These are phyloP conservation scores for Trichosanthes truncata DNA, from an alignment of 306 rosid species.

Conservation along the genomic window DNA sequence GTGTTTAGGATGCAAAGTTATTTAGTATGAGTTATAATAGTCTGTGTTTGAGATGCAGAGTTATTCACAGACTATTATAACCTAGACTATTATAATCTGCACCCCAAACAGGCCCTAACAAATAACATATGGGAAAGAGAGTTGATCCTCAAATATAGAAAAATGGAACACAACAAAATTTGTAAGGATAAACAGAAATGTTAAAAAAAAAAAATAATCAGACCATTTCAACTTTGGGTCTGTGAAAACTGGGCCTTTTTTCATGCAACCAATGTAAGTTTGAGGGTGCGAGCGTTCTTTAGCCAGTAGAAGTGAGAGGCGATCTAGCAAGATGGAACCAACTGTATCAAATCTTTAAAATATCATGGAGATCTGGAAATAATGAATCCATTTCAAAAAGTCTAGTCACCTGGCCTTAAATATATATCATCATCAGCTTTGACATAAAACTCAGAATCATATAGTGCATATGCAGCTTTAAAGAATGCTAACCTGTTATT, in stretches of 20 bases:
- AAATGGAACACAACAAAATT: neutral
- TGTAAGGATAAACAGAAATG: neutral
- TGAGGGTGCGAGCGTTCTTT: slow-evolving; percentile 76
- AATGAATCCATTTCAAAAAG: slow-evolving; percentile 1
- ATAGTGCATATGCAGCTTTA: slow-evolving; percentile 92
- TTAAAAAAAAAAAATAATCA: slow-evolving; percentile 15
- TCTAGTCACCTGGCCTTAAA: slow-evolving; percentile 74
- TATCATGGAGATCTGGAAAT: neutral
- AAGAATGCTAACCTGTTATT: slow-evolving; percentile 79
- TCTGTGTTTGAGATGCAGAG: too few relatives aligned
- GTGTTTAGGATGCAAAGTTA: too few relatives aligned
- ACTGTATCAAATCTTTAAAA: neutral
- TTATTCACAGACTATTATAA: too few relatives aligned
- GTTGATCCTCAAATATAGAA: neutral
- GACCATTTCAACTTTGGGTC: slow-evolving; percentile 95
- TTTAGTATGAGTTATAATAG: too few relatives aligned
- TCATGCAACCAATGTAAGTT: slow-evolving; percentile 98
- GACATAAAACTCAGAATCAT: slow-evolving; percentile 75
- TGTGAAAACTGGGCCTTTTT: slow-evolving; percentile 93
- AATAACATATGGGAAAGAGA: neutral
- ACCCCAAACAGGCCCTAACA: too few relatives aligned
- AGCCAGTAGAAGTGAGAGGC: slow-evolving; percentile 72
- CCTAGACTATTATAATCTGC: too few relatives aligned
- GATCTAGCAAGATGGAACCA: slow-evolving; percentile 46
- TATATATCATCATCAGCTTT: slow-evolving; percentile 97